A percentile compares a stretch with the other conserved stretches of the same genome.
phyloP scores from a whole-genome alignment of 164 flowering plant species.

The Piper betle region DNA sequence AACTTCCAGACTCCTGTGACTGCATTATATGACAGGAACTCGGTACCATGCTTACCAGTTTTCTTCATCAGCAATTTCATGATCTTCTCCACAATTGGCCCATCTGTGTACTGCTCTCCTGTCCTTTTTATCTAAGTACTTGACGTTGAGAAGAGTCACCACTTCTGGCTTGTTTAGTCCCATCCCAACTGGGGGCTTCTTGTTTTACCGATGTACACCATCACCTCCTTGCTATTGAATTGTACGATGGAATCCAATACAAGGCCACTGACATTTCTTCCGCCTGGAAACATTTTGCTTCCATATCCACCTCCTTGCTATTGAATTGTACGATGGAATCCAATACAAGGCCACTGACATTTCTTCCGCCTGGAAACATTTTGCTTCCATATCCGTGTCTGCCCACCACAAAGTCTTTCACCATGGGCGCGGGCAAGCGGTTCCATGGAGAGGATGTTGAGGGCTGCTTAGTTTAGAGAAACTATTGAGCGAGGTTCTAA shows the following conservation, averaged over 20 bases:
- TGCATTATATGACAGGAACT: constrained; percentile 69
- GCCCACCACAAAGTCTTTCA: constrained; percentile 74
- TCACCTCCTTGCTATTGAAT: too few species aligned
- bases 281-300: too few species aligned
- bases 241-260: too few species aligned
- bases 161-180: constrained; percentile 92
- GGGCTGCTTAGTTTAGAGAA: not conserved
- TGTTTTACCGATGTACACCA: constrained; percentile 76
- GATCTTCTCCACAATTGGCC: constrained; percentile 59
- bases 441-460: too few species aligned
- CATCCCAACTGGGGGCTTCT: constrained; percentile 88
- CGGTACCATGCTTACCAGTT: constrained; percentile 80
- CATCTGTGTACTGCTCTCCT: constrained; percentile 38
- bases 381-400: constrained; percentile 71
- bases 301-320: constrained; percentile 78
- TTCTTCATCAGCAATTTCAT: constrained; percentile 66
- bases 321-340: constrained; percentile 46
- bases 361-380: constrained; percentile 77
- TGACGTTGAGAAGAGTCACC: constrained; percentile 80
- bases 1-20: constrained; percentile 88
- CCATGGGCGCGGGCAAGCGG: too few species aligned
- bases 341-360: constrained; percentile 65
- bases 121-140: constrained; percentile 73
- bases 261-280: too few species aligned
- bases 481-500: not conserved